Conservation (phyloP, 225 moss, liverwort and hornwort species). For the Ulota crispa region DNA sequence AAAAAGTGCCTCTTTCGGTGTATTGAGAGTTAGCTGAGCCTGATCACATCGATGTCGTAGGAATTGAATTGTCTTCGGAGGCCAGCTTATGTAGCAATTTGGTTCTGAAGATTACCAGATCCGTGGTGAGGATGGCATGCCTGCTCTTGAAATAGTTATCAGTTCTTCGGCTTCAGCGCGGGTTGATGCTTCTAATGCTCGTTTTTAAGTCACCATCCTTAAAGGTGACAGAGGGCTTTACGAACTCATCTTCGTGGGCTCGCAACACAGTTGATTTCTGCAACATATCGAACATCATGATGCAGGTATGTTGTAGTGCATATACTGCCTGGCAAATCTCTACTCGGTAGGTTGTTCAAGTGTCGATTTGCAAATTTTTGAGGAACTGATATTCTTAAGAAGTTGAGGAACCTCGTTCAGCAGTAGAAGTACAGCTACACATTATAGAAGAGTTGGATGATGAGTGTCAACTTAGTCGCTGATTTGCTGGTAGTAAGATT, state of each 20-base stretch:
- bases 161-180: slow-evolving; percentile 10
- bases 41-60: neutral
- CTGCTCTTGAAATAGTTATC: slow-evolving; percentile 17
- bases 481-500: neutral
- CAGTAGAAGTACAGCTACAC: neutral
- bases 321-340: neutral
- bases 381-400: slow-evolving; percentile 9
- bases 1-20: neutral
- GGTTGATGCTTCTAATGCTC: slow-evolving; percentile 9
- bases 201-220: neutral
- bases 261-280: slow-evolving; percentile 7
- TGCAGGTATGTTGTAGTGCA: slow-evolving; percentile 40
- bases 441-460: neutral
- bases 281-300: slow-evolving; percentile 33
- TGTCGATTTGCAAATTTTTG: neutral
- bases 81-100: slow-evolving; percentile 1
- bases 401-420: slow-evolving; percentile 1
- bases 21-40: slow-evolving; percentile 14
- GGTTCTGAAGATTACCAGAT: slow-evolving; percentile 9
- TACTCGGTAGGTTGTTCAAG: neutral
- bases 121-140: slow-evolving; percentile 19
- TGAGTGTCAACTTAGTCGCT: neutral
- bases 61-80: slow-evolving; percentile 22
- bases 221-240: neutral
- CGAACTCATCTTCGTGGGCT: neutral